These are phyloP conservation scores for Fusarium austroafricanum DNA, from an alignment of 2,329 filamentous ascomycete species.

Conservation along the genomic window DNA sequence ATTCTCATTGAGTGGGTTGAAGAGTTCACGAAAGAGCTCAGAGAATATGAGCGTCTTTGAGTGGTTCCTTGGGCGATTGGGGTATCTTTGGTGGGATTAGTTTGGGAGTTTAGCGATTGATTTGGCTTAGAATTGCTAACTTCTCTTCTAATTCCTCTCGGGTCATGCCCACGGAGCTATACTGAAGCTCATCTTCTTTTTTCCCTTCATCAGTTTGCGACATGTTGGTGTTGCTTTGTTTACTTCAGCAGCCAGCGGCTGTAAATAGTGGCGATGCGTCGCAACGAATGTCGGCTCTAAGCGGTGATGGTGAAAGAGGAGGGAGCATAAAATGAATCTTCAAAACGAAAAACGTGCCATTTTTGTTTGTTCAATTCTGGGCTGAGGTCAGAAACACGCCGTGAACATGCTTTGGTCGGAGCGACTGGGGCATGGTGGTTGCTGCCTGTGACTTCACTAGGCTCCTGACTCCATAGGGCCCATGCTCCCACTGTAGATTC, in stretches of 20 bases:
- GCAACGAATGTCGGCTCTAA: neutral
- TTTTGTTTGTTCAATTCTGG: constrained; percentile 4
- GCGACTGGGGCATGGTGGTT: constrained; percentile 21
- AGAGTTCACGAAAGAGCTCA: constrained; percentile 79
- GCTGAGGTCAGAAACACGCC: constrained; percentile 5
- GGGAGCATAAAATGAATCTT: neutral
- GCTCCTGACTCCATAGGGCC: constrained; percentile 20
- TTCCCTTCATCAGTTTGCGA: constrained; percentile 52
- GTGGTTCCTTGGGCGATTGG: constrained; percentile 84
- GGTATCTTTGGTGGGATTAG: constrained; percentile 70
- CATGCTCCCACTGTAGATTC: constrained; percentile 22
- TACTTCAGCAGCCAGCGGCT: neutral
- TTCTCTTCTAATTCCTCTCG: constrained; percentile 59
- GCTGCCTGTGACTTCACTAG: constrained; percentile 29
- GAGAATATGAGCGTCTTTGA: constrained; percentile 85
- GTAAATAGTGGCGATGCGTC: neutral
- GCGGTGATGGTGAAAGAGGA: neutral
- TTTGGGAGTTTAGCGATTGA: neutral
- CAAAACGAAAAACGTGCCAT: neutral
- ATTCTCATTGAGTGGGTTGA: constrained; percentile 83
- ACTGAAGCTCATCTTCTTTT: constrained; percentile 65
- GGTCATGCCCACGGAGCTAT: constrained; percentile 54
- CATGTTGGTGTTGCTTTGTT: neutral
- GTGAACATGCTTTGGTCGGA: constrained; percentile 11
- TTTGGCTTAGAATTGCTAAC: constrained; percentile 41